These are phyloP conservation scores for Rhododendron vialii DNA, from an alignment of 148 eudicot species.

Conservation along the genomic window DNA sequence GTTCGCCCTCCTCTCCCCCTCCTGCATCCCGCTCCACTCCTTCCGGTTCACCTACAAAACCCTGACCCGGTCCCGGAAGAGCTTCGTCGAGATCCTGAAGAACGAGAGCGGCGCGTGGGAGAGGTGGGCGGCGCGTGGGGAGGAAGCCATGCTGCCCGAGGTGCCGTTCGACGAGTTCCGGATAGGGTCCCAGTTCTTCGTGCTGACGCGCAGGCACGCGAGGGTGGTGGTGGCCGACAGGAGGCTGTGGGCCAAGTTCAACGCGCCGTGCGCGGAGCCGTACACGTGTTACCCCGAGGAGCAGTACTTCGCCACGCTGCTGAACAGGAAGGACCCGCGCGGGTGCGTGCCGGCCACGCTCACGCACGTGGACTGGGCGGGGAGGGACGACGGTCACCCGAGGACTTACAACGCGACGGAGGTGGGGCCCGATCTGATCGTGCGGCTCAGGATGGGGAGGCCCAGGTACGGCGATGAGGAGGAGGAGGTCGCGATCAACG, in stretches of 20 bases:
- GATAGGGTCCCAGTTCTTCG: conserved; percentile 87
- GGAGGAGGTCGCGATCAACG: neutral
- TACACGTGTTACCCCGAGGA: conserved; percentile 82
- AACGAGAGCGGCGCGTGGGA: conserved; percentile 52
- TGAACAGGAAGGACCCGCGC: conserved; percentile 50
- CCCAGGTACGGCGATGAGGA: conserved; percentile 57
- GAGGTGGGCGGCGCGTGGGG: conserved; percentile 91
- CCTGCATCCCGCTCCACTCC: conserved; percentile 78
- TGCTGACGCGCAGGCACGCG: conserved; percentile 63
- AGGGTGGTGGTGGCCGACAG: conserved; percentile 42
- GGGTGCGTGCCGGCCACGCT: conserved; percentile 74
- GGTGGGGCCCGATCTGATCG: conserved; percentile 54
- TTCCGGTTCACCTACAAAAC: conserved; percentile 52
- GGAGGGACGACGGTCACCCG: conserved; percentile 68
- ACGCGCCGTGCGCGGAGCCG: conserved; percentile 39
- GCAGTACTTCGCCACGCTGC: conserved; percentile 77
- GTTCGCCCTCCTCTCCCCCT: conserved; percentile 62
- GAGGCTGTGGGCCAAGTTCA: conserved; percentile 64
- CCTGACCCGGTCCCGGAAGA: conserved; percentile 27
- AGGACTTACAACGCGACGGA: conserved; percentile 39
- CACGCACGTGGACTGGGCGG: conserved; percentile 83
- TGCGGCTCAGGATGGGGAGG: conserved; percentile 30
- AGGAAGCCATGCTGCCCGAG: conserved; percentile 59
- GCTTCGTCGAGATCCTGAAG: conserved; percentile 66
- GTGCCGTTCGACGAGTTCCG: conserved; percentile 44